Conservation (phyloP, 1,284 basidiomycete genomes). For the Neonothopanus nambi region DNA sequence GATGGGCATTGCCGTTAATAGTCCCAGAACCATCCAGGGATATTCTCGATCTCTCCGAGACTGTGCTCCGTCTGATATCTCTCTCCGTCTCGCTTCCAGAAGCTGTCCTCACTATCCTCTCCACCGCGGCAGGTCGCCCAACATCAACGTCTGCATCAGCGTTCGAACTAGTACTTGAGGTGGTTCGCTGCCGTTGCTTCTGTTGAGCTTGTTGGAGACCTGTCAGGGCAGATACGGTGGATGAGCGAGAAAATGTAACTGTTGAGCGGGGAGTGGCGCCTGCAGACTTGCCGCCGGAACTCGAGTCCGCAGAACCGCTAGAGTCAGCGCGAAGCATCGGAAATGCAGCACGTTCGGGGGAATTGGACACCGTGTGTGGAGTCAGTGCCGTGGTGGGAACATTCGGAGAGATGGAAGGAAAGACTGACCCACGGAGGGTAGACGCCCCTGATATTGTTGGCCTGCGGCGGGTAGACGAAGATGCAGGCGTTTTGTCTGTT, state of each 20-base stretch:
- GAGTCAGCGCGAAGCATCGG: slow-evolving; percentile 49
- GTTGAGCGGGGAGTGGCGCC: slow-evolving; percentile 25
- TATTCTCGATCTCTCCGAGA: slow-evolving; percentile 29
- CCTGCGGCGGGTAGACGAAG: slow-evolving; percentile 33
- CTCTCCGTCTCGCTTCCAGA: slow-evolving; percentile 4
- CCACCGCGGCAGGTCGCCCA: not conserved
- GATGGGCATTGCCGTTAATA: slow-evolving; percentile 29
- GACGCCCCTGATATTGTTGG: slow-evolving; percentile 50
- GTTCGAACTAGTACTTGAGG: slow-evolving; percentile 31
- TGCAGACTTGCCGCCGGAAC: slow-evolving; percentile 32
- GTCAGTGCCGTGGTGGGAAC: slow-evolving; percentile 71
- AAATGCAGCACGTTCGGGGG: slow-evolving; percentile 38
- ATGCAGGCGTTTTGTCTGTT: slow-evolving; percentile 10
- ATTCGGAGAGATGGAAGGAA: slow-evolving; percentile 49
- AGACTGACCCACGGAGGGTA: slow-evolving; percentile 50
- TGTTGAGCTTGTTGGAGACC: slow-evolving; percentile 56
- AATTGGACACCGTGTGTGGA: slow-evolving; percentile 57
- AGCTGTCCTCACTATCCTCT: not conserved
- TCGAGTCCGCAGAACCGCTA: slow-evolving; percentile 22
- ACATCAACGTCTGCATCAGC: slow-evolving; percentile 27
- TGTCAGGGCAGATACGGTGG: slow-evolving; percentile 52
- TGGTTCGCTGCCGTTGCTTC: slow-evolving; percentile 39
- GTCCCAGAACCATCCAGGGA: slow-evolving; percentile 42
- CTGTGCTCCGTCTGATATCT: slow-evolving; percentile 1
- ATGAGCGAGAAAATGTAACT: slow-evolving; percentile 64